Evolutionary conservation across 1,139 yeast genomes (phyloP), one percentile per base, ranked within the genome.

Genomic region (Candida tunisiensis): DNA sequence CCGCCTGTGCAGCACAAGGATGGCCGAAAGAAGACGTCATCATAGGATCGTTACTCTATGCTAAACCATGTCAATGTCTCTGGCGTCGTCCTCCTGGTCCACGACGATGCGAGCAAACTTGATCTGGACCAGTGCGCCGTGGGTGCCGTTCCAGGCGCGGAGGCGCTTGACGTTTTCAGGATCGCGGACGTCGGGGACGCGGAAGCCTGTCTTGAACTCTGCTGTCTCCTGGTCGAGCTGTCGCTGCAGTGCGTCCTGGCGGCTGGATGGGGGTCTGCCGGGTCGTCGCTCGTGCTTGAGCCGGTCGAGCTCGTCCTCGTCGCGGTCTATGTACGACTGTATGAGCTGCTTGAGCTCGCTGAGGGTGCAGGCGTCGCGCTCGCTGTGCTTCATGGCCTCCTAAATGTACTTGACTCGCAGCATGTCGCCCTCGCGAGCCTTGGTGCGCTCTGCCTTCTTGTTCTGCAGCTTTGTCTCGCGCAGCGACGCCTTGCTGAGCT

Each of bases 231-330:
- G 56, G 29, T 73, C 70, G 25, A 61, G 60, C 41, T 67, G 68
- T 36, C 65, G 67, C 40, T 78, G 77, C 33, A 83, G 51, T 19
- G 65, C 42, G 37, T 69, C 72, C 44, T 80, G 93, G 45, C 72
- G 69, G 34, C 63, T 65, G 7, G 77, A 54, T 13, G 80, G 65
- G 6, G 96, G 94, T 53, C 96, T 65, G n/a, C 93, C 92, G 10
- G 83, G 72, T 44, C 93, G 65, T 57, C 93, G 67, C 30, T 62
- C 67, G 5, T 48, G 52, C 37, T 64, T 65, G 33, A 78, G 55
- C 32, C 57, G 56, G 9, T 64, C 64, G 30, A 85, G 51, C 47
- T 82, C 94, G 12, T 69, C 82, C 40, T 74, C 77, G 44, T 71
- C 74, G 46, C 92, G 64, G 12, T 63, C 49, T n/a, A 80, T 55